A percentile compares a stretch with the other conserved stretches of the same genome.
These are phyloP conservation scores for Hypsizygus ulmarius DNA, from an alignment of 1,284 basidiomycete species.

Conservation along the genomic window DNA sequence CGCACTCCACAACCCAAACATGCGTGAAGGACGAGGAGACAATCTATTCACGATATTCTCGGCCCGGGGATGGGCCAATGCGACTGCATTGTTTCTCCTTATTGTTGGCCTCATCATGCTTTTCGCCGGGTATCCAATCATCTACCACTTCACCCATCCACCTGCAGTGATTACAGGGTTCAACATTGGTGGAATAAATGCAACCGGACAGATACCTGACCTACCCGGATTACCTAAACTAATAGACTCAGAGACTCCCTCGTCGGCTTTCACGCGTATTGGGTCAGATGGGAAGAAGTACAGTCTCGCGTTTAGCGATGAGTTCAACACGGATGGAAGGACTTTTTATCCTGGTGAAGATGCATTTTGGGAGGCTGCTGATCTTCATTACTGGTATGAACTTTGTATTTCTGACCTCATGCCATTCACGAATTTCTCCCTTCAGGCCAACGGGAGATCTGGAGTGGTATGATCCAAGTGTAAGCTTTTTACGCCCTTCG, in stretches of 20 bases:
- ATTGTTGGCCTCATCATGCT: conserved; percentile 60
- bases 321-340: conserved; percentile 81
- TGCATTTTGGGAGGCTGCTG: conserved; percentile 73
- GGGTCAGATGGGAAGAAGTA: conserved; percentile 76
- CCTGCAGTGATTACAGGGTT: conserved; percentile 43
- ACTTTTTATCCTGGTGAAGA: conserved; percentile 80
- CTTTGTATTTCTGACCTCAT: background rate
- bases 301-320: conserved; percentile 88
- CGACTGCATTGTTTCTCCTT: conserved; percentile 56
- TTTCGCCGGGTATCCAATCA: conserved; percentile 81
- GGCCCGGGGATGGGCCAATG: conserved; percentile 72
- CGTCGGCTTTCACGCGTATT: conserved; percentile 46
- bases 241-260: conserved; percentile 72
- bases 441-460: conserved; percentile 78
- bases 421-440: conserved; percentile 26
- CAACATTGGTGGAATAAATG: conserved; percentile 79
- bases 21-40: conserved; percentile 51
- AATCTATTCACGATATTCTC: conserved; percentile 64
- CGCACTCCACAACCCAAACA: conserved; percentile 70
- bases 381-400: conserved; percentile 68
- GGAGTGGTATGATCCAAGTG: conserved; percentile 82
- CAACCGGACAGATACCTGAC: conserved; percentile 65
- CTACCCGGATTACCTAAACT: conserved; percentile 54
- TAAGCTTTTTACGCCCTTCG: conserved; percentile 31
- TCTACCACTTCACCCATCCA: conserved; percentile 46